Evolutionary conservation across 2,329 filamentous ascomycete genomes (phyloP).

Genomic region (Parastagonospora avenae): DNA sequence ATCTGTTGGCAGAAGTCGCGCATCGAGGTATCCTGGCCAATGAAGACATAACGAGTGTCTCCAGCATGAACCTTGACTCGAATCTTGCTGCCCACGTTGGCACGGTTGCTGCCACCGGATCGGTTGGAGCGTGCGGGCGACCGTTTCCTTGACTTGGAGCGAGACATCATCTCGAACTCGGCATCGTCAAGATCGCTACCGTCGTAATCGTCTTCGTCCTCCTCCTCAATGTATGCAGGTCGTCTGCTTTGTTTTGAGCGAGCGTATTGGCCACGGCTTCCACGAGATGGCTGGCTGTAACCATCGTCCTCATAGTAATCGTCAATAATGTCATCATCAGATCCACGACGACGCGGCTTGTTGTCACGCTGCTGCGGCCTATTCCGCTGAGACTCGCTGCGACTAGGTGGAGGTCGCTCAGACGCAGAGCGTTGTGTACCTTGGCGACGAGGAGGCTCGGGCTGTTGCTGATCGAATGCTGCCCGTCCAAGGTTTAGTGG

Average conservation of each 20-base stretch:
- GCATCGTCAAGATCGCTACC: constrained; percentile 76
- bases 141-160: constrained; percentile 45
- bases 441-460: constrained; percentile 39
- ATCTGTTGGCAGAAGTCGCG: constrained; percentile 78
- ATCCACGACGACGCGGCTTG: constrained; percentile 39
- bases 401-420: constrained; percentile 49
- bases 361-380: constrained; percentile 28
- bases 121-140: constrained; percentile 50
- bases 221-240: constrained; percentile 76
- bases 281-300: constrained; percentile 28
- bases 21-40: constrained; percentile 74
- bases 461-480: constrained; percentile 51
- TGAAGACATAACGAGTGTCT: constrained; percentile 92
- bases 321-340: constrained; percentile 56
- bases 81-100: constrained; percentile 66
- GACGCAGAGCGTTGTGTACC: constrained; percentile 50
- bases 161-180: constrained; percentile 78
- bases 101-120: constrained; percentile 56
- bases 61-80: constrained; percentile 87
- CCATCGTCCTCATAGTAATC: constrained; percentile 68
- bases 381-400: constrained; percentile 43
- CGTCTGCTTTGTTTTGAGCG: constrained; percentile 44
- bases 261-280: constrained; percentile 32
- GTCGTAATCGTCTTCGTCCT: constrained; percentile 74
- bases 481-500: constrained; percentile 55